Base-by-base conservation (phyloP, 148 eudicot species). In the Chenopodium suecicum region DNA sequence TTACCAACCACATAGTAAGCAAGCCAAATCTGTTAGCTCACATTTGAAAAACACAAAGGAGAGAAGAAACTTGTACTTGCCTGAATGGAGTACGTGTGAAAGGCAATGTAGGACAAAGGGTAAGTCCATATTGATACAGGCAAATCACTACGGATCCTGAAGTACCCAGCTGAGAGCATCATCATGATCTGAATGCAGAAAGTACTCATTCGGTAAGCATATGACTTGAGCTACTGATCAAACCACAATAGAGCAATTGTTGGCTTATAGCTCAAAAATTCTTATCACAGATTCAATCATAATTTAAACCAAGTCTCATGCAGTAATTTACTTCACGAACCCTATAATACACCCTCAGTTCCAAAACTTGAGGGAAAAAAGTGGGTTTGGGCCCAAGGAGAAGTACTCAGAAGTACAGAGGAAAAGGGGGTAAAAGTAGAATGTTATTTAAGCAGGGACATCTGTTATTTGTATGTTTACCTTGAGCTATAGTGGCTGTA, bases 131-230 rank as follows among this genome's bases (percentile, higher is more conserved):
- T 79, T 48, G 90, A 86, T 81, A 84, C 82, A 31, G 99, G 95
- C 87, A 96, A 85, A 86, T 90, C 93, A 87, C 94, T 92, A 73
- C 94, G 92, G 70, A 94, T 85, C 92, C 97, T 89, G 86, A 92
- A 96, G 88, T 91, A 94, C 52, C 99, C 99, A 52, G 98, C 97
- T 23, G 99, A 91, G 78, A 96, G 98, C 97, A 96, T 94, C 98
- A 95, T 90, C 84, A 88, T 25, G 78, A 95, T 90, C 99, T 95
- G 91, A 70, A 88, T 50, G 62, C 78, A 85, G 78, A 77, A 70
- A 46, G 52, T 58, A 73, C 44, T 41, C 64, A 34, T 27, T 75
- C 32, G 63, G 70, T 31, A 27, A 46, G 32, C 20, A 3, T 32
- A 80, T 62, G 23, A 29, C 14, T 16, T 56, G 31, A 71, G 76